These are phyloP conservation scores for Phialocephala subalpina DNA, from an alignment of 2,329 filamentous ascomycete species.

Conservation along the genomic window DNA sequence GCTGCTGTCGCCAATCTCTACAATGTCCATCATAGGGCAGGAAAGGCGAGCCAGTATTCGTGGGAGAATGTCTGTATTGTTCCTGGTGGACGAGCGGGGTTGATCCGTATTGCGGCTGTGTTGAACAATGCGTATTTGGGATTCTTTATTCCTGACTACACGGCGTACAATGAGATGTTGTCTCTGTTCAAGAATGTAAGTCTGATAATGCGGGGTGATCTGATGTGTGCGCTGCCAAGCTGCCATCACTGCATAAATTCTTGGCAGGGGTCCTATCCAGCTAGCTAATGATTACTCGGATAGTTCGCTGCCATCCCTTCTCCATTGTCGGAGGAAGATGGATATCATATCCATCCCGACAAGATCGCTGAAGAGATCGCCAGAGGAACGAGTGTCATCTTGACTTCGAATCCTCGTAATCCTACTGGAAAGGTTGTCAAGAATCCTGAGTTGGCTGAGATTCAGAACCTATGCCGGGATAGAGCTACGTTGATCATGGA, in stretches of 20 bases:
- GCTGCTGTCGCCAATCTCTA: slow-evolving; percentile 91
- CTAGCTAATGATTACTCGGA: slow-evolving; percentile 5
- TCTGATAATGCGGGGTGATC: slow-evolving; percentile 18
- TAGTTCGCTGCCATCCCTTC: slow-evolving; percentile 88
- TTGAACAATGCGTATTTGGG: slow-evolving; percentile 91
- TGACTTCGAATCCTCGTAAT: slow-evolving; percentile 96
- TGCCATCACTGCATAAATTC: slow-evolving; percentile 5
- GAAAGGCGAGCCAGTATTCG: slow-evolving; percentile 88
- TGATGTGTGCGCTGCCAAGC: too few species aligned
- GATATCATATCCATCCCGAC: slow-evolving; percentile 91
- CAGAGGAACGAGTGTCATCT: slow-evolving; percentile 84
- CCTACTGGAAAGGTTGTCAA: slow-evolving; percentile 88
- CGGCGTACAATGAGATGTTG: slow-evolving; percentile 97
- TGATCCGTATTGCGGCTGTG: slow-evolving; percentile 95
- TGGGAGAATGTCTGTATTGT: slow-evolving; percentile 99
- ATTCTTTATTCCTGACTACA: slow-evolving; percentile 96
- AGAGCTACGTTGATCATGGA: slow-evolving; percentile 93
- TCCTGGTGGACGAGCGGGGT: slow-evolving; percentile 87
- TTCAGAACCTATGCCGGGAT: slow-evolving; percentile 91
- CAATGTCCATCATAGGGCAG: slow-evolving; percentile 90
- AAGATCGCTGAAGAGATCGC: slow-evolving; percentile 93
- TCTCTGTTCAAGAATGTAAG: slow-evolving; percentile 87
- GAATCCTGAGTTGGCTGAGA: slow-evolving; percentile 85
- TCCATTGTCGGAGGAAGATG: slow-evolving; percentile 83
- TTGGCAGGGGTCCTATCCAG: slow-evolving; percentile 27